Evolutionary conservation across 2,329 filamentous ascomycete species (phyloP).

Genomic region (Claviceps spartinae): DNA sequence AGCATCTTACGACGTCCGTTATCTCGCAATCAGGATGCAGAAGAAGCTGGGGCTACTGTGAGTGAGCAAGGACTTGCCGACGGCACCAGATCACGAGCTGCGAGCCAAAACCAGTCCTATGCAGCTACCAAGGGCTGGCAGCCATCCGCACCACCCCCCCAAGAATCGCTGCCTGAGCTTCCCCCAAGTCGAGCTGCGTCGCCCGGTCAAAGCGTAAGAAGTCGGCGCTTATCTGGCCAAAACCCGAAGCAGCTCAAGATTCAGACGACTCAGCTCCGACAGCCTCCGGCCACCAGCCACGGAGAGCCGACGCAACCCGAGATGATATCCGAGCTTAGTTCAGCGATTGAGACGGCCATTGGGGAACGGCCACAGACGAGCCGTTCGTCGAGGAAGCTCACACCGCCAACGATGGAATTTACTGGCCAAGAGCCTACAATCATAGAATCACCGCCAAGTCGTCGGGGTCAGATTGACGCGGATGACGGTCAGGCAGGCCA

Average conservation of each 20-base stretch:
- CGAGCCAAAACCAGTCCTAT: slow-evolving; percentile 29
- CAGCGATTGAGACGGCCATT: slow-evolving; percentile 4
- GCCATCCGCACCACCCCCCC: slow-evolving; percentile 33
- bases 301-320: slow-evolving; percentile 1
- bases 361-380: slow-evolving; percentile 5
- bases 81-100: slow-evolving; percentile 47
- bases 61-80: slow-evolving; percentile 23
- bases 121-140: slow-evolving; percentile 9
- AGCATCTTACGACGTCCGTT: slow-evolving; percentile 27
- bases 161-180: slow-evolving; percentile 30
- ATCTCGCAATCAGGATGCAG: slow-evolving; percentile 66
- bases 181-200: slow-evolving; percentile 21
- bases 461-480: slow-evolving; percentile 19
- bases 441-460: slow-evolving; percentile 19
- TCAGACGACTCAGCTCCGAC: slow-evolving; percentile 45
- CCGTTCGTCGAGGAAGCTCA: neutral
- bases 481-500: slow-evolving; percentile 26
- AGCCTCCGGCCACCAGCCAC: slow-evolving; percentile 9
- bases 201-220: slow-evolving; percentile 47
- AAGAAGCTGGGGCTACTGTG: slow-evolving; percentile 71
- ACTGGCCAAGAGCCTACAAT: slow-evolving; percentile 7
- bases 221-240: slow-evolving; percentile 65
- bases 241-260: slow-evolving; percentile 78
- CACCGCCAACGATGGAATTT: slow-evolving; percentile 3
- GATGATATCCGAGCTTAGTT: slow-evolving; percentile 5